A percentile compares a stretch with the other conserved stretches of the same genome.
phyloP scores from a whole-genome alignment of 192 early-diverging fungal species.

The Podila verticillata region DNA sequence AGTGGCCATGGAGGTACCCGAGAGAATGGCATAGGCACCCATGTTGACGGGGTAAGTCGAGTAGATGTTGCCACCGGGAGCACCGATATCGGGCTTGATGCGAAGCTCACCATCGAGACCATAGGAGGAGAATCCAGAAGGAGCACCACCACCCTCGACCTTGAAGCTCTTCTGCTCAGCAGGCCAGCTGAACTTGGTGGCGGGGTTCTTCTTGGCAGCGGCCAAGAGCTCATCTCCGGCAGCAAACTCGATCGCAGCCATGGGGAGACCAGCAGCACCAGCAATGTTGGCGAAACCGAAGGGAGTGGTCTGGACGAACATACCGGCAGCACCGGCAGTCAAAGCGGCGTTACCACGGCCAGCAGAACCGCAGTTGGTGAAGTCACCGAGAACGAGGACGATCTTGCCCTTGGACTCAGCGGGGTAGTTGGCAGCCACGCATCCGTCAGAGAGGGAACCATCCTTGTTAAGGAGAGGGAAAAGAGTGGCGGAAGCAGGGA shows the following conservation, averaged over 20 bases:
- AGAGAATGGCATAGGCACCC: constrained; percentile 55
- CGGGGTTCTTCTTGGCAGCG: constrained; percentile 27
- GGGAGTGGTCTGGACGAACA: constrained; percentile 40
- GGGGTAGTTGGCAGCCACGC: constrained; percentile 14
- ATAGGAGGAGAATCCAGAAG: constrained; percentile 71
- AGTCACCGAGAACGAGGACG: constrained; percentile 60
- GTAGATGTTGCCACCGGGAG: constrained; percentile 75
- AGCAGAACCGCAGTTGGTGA: constrained; percentile 40
- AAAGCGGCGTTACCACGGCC: constrained; percentile 50
- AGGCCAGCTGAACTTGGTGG: constrained; percentile 10
- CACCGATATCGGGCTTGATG: constrained; percentile 68
- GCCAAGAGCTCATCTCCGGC: constrained; percentile 46
- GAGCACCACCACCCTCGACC: constrained; percentile 50
- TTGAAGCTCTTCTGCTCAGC: constrained; percentile 3
- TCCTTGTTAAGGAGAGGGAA: constrained; percentile 36
- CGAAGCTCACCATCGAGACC: constrained; percentile 70
- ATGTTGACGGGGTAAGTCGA: constrained; percentile 63
- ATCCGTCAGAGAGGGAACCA: constrained; percentile 38
- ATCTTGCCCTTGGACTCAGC: constrained; percentile 42
- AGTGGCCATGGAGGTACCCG: constrained; percentile 87
- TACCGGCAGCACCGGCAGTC: constrained; percentile 28
- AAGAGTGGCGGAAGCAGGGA: constrained; percentile 35
- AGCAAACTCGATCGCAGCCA: constrained; percentile 36
- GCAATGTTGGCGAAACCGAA: constrained; percentile 28
- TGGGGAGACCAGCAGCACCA: constrained; percentile 32